Evolutionary conservation across 2,329 filamentous ascomycete species (phyloP), one percentile per base, ranked within the genome.

Genomic region (Plenodomus biglobosus): DNA sequence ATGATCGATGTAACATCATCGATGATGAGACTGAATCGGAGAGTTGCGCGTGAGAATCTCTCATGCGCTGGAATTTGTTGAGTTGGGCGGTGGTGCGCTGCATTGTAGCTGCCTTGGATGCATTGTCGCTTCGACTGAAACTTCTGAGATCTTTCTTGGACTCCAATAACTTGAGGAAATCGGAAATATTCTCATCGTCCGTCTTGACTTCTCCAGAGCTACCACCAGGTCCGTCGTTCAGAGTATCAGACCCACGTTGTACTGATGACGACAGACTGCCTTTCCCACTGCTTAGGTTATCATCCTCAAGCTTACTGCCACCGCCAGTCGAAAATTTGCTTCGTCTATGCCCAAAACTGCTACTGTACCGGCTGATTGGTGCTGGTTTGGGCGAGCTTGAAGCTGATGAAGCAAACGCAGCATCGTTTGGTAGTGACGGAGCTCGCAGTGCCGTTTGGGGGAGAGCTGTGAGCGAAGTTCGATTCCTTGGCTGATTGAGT

Each of bases 21-120:
- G 92, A 97, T 1, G 90, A 94, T 21, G 90, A 90, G 80, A 99
- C 90, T 0, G 91, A 96, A 44, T 99, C 94, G 0, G 90, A 95
- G 35, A 99, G 80, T 4, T 85, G 88, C 46, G 90, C 88, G 65
- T 96, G 92, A 0, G 90, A 92, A 52, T 96, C 92, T 56, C 85
- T 83, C 88, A 97, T 92, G 49, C 84, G 81, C 62, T 94, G 90
- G 66, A 94, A 97, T 61, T 88, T 90, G 18, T 85, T 87, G 35
- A 96, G 78, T 58, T 92, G 88, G 36, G 88, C 88, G 30, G 85
- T 86, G 0, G 90, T 92, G 56, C 84, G 83, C 66, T 87, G 88
- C 40, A 86, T 86, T 1, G 86, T 82, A 19, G 85, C 83, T 56
- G 91, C 86, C 8, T 84, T 80, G 8, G 76, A 70, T 16, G 74